phyloP scores from a whole-genome alignment of 805 yeast genomes.

The Blastobotrys americana region DNA sequence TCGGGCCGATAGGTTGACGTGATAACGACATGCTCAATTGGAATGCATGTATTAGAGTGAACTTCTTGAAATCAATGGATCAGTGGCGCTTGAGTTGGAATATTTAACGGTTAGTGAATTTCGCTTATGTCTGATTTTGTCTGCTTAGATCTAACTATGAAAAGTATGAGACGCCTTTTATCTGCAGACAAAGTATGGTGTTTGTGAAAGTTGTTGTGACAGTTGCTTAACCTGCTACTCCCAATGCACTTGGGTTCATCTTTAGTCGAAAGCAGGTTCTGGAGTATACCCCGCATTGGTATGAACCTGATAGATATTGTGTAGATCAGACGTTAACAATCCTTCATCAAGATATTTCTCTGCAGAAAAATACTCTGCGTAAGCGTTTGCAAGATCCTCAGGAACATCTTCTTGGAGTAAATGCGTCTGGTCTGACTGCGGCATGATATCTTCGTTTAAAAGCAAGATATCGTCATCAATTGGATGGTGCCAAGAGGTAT shows the following conservation, averaged over 20 bases:
- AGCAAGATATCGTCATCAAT: conserved; percentile 14
- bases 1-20: too few species aligned
- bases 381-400: conserved; percentile 11
- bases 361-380: conserved; percentile 15
- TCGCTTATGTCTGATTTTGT: too few species aligned
- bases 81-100: too few species aligned
- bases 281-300: conserved; percentile 4
- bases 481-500: background rate
- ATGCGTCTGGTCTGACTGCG: conserved; percentile 18
- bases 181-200: too few species aligned
- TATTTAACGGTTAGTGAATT: too few species aligned
- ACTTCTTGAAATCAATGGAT: too few species aligned
- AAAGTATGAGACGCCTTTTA: too few species aligned
- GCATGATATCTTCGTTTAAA: conserved; percentile 21
- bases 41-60: too few species aligned
- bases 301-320: conserved; percentile 5
- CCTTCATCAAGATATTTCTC: conserved; percentile 4
- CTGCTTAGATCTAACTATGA: too few species aligned
- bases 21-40: too few species aligned
- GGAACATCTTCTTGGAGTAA: conserved; percentile 11
- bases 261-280: background rate
- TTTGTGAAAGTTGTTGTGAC: too few species aligned
- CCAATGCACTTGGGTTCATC: background rate
- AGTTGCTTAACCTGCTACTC: too few species aligned
- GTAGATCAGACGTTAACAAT: conserved; percentile 3